Base-by-base conservation (phyloP, 2,329 filamentous ascomycete species). In the Penicillium sp. region DNA sequence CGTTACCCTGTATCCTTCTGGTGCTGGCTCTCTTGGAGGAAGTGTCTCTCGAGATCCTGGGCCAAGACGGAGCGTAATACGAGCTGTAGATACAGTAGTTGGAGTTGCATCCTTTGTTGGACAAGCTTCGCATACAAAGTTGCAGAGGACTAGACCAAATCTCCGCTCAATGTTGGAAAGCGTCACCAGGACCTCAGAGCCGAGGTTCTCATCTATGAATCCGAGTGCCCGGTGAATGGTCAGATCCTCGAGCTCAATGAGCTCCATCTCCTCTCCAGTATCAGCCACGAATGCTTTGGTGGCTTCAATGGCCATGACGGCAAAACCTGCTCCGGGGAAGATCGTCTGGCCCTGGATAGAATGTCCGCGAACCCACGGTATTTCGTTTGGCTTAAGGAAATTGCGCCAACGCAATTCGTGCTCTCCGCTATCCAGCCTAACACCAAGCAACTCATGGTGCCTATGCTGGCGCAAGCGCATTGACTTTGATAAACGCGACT, bases 351-450 rank as follows among this genome's bases (percentile, higher is more conserved):
- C 64, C 46, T 72, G 69, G 1, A 75, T 55, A 30, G 63, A 60
- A 46, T 74, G 72, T 48, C 66, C 66, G 2, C 28, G 28, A 3
- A 74, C 53, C 72, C 72, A 74, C 1, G 68, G 62, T 5, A 71
- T 59, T 47, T 74, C 70, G 3, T 52, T 48, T 1, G 64, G 55
- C 3, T 61, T 55, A 3, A 74, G 57, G 38, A 65, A 57, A 40
- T 71, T 71, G 14, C 62, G 57, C 70, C 70, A 73, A 12, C 63
- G 63, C 12, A 62, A 20, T 26, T 66, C 62, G 2, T 53, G 52
- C 8, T 59, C 61, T 46, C 59, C 64, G n/a, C 51, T 56, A 14
- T 68, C 66, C 1, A 64, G 46, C 14, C 43, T 23, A 3, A 23
- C 5, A 12, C 60, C 61, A 2, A 62, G 47, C 2, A 63, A 9